A percentile compares a stretch with the other conserved stretches of the same genome.
Evolutionary conservation across 2,329 filamentous ascomycete species (phyloP).

Genomic region (Ophiostoma piceae): DNA sequence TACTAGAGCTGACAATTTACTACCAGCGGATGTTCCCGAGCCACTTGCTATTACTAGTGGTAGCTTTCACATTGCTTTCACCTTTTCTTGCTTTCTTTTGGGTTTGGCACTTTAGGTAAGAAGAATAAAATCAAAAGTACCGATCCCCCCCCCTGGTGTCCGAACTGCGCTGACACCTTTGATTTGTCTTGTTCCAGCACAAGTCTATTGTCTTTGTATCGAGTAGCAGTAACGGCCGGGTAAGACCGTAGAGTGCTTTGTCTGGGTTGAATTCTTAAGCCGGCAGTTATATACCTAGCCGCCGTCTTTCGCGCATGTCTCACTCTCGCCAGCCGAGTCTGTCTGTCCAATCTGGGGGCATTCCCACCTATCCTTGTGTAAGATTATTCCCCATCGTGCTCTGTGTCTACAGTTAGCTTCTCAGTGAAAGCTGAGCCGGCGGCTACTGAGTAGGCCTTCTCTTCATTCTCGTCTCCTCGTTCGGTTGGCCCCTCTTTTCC

Average conservation of each 20-base stretch:
- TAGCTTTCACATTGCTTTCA: too few relatives aligned
- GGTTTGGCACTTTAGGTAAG: background rate
- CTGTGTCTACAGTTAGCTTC: background rate
- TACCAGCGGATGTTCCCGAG: background rate
- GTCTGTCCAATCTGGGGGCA: background rate
- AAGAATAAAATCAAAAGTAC: background rate
- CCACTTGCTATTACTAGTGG: background rate
- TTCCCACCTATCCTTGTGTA: background rate
- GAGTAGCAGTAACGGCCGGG: background rate
- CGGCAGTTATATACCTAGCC: background rate
- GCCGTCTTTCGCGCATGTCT: conserved; percentile 7
- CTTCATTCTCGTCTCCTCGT: background rate
- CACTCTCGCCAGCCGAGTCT: background rate
- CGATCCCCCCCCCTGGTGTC: too few relatives aligned
- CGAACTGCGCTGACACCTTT: background rate
- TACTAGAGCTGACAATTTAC: background rate
- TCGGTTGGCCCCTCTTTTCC: conserved; percentile 2
- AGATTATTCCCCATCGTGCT: background rate
- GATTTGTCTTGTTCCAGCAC: background rate
- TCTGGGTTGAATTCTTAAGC: background rate
- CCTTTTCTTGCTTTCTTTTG: background rate
- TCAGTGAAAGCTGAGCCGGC: background rate
- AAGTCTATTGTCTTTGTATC: background rate
- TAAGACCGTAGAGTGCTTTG: background rate
- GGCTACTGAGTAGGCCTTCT: background rate